Evolutionary conservation across 768 basidiomycete genomes (phyloP), one percentile per base, ranked within the genome.

Genomic region (Tylopilus rubrobrunneus): DNA sequence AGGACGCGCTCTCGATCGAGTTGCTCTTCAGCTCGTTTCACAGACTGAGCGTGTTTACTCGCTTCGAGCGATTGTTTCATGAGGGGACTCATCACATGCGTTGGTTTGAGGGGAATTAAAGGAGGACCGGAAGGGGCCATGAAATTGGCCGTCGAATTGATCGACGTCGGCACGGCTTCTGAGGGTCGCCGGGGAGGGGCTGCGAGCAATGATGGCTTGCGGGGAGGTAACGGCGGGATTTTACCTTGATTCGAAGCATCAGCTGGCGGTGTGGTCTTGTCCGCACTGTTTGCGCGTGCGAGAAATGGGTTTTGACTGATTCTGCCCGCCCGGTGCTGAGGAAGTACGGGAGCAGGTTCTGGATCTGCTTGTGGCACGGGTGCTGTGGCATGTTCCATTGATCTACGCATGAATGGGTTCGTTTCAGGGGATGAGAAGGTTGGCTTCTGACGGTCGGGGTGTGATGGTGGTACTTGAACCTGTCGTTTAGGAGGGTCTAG

Each of bases 41-140:
- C 73, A 5, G 78, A 78, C 66, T 87, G 84, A 1, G 81, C 89
- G 0, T 81, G 79, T 62, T 87, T 87, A 53, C 80, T 83, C 7
- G 89, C 89, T 49, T 86, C 83, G 1, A 92, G 71, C 21, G 82
- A 84, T 67, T 90, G 87, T 55, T 79, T 79, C 72, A 88, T 88
- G n/a, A 88, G 71, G 0, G 78, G 76, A 11, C 82, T 85, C 23
- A 82, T 83, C 28, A 81, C 69, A 50, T 87, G 85, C 4, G 57
- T 53, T 4, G 69, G 61, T 28, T 52, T 69, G 27, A 39, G 11
- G n/a, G 58, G 72, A 56, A 57, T 63, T 25, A 64, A 51, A 29
- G 67, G 62, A 48, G 60, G 48, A 28, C 51, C 55, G 3, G 50
- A 48, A 10, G 61, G 52, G 4, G 48, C 19, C 17, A 27, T 28